A percentile compares a stretch with the other conserved stretches of the same genome.
Evolutionary conservation across 2,329 filamentous ascomycete species (phyloP).

Genomic region (Verticillium klebahnii): DNA sequence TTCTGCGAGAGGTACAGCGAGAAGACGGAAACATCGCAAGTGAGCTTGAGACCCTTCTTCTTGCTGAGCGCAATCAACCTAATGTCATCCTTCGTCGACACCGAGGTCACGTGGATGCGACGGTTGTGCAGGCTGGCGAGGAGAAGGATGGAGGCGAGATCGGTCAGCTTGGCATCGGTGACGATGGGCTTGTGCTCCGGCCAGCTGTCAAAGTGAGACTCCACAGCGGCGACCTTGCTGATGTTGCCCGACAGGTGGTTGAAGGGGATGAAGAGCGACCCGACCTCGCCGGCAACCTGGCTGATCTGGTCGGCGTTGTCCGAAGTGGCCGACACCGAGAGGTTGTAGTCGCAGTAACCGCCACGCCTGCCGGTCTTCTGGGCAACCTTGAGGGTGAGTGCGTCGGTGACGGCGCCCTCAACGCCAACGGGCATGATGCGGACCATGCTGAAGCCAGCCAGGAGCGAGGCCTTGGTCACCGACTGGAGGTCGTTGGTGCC

Average conservation of each 20-base stretch:
- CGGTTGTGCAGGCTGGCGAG: conserved; percentile 74
- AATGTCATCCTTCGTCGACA: conserved; percentile 79
- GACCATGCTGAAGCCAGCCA: conserved; percentile 75
- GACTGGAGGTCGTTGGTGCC: conserved; percentile 64
- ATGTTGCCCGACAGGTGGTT: conserved; percentile 79
- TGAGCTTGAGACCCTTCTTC: conserved; percentile 75
- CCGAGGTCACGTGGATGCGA: conserved; percentile 74
- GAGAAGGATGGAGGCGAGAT: conserved; percentile 74
- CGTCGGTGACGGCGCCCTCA: conserved; percentile 68
- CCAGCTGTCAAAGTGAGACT: conserved; percentile 74
- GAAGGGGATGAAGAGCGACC: conserved; percentile 78
- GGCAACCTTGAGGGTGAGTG: conserved; percentile 64
- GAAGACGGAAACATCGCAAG: conserved; percentile 79
- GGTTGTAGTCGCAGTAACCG: conserved; percentile 73
- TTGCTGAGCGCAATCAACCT: conserved; percentile 72
- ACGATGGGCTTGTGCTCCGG: conserved; percentile 74
- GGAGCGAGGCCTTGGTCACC: conserved; percentile 69
- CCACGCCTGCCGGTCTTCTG: conserved; percentile 66
- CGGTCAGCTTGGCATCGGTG: conserved; percentile 75
- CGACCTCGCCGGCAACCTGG: conserved; percentile 67
- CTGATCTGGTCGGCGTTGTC: conserved; percentile 71
- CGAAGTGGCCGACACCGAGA: conserved; percentile 70
- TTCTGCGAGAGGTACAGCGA: conserved; percentile 69
- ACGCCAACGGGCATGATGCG: conserved; percentile 73
- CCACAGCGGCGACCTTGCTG: conserved; percentile 76